Base-by-base conservation (phyloP, 1,139 yeast genomes). In the Geotrichum siamense region DNA sequence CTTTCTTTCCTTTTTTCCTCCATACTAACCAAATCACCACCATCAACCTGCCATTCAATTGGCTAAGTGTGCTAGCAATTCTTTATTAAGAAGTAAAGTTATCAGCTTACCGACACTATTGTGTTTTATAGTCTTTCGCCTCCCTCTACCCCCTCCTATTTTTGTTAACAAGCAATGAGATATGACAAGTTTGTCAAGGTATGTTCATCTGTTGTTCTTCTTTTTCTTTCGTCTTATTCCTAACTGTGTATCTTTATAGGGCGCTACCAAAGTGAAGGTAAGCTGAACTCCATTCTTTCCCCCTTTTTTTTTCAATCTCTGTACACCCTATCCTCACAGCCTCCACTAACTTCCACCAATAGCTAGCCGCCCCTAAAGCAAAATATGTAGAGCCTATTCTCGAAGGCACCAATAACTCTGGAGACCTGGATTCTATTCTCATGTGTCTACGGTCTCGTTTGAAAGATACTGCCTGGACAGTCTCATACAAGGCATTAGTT, bases 361-460 rank as follows among this genome's bases (percentile, higher is more conserved):
- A 79, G 74, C 78, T 87, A 67, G 97, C 98, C n/a, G 96, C 97
- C 22, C 98, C 98, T 13, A 91, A 91, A 66, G 82, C 94, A 36
- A 91, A 93, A 61, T 93, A 91, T 60, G 81, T 89, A 46, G 96
- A 87, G 64, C 97, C 97, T 1, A 84, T 91, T 47, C 72, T 91
- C 39, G 74, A 82, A 70, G 82, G 94, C 3, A 85, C 96, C 0
- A 64, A 75, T 13, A 68, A 69, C 23, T 64, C 67, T 26, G 79
- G 75, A 28, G 80, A 82, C 53, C 77, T 89, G 56, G 71, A 72
- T 46, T 75, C 79, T 15, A 80, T 87, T 30, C 79, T 87, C 78
- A 69, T 73, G 43, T 69, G 82, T 1, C 66, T 91, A 48, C 72
- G 71, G 21, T 55, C 60, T 22, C 68, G 96, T 44, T 68, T 85